phyloP scores from a whole-genome alignment of 2,329 filamentous ascomycete genomes.

The Emmonsiellopsis sp. region DNA sequence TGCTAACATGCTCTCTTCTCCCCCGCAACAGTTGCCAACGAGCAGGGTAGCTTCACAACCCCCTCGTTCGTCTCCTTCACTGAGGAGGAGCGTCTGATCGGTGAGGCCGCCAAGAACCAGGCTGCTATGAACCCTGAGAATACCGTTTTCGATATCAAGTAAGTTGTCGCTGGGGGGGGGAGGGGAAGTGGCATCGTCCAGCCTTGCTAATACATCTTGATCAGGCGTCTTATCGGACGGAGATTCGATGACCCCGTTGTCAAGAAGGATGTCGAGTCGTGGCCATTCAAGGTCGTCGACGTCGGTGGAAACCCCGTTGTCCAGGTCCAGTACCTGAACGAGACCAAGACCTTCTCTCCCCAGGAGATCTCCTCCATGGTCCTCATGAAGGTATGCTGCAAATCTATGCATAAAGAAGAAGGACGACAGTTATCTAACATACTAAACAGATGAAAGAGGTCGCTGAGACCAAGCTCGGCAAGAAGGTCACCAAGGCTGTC shows the following conservation, averaged over 20 bases:
- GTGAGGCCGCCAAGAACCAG: slow-evolving; percentile 99
- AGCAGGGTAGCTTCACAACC: slow-evolving; percentile 98
- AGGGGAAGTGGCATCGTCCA: background rate
- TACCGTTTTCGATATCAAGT: slow-evolving; percentile 99
- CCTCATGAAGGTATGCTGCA: slow-evolving; percentile 69
- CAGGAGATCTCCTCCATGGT: slow-evolving; percentile 99
- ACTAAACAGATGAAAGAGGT: slow-evolving; percentile 88
- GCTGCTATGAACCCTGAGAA: slow-evolving; percentile 98
- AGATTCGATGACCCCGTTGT: slow-evolving; percentile 91
- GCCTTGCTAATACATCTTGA: background rate
- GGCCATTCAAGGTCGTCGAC: slow-evolving; percentile 98
- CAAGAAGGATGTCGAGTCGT: slow-evolving; percentile 98
- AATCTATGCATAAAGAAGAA: background rate
- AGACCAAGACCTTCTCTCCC: slow-evolving; percentile 91
- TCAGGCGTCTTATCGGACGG: slow-evolving; percentile 91
- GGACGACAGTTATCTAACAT: background rate
- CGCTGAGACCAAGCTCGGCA: slow-evolving; percentile 94
- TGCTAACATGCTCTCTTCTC: slow-evolving; percentile 2
- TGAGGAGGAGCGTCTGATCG: slow-evolving; percentile 95
- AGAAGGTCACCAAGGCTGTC: slow-evolving; percentile 98
- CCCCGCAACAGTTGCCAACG: slow-evolving; percentile 69
- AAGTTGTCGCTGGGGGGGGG: slow-evolving; percentile 30
- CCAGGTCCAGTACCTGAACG: slow-evolving; percentile 88
- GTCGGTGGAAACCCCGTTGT: slow-evolving; percentile 81
- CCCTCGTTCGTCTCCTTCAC: slow-evolving; percentile 99